A percentile compares a stretch with the other conserved stretches of the same genome.
Conservation (phyloP, 108 stramenopile species). For the Nannochloropsis granulata region DNA sequence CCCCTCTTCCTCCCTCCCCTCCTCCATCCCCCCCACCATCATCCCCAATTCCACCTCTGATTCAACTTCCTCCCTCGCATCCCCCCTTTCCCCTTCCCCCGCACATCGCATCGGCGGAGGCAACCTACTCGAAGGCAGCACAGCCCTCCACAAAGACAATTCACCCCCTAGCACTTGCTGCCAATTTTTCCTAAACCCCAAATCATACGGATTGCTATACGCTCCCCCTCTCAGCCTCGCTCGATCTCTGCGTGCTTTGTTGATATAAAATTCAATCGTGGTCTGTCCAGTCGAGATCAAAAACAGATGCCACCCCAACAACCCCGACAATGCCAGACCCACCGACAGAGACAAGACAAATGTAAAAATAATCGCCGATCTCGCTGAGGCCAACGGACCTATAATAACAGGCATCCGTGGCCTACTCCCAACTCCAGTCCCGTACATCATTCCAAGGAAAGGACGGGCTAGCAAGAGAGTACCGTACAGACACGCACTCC, state of each 20-base stretch:
- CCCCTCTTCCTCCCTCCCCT: background rate
- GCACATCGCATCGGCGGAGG: background rate
- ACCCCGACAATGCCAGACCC: slow-evolving; percentile 8
- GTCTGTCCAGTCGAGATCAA: slow-evolving; percentile 27
- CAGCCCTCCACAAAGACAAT: background rate
- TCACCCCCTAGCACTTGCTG: slow-evolving; percentile 14
- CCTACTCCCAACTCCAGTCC: background rate
- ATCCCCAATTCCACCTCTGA: background rate
- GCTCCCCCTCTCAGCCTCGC: slow-evolving; percentile 4
- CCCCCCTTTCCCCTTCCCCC: background rate
- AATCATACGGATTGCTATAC: slow-evolving; percentile 28
- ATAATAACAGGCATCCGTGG: background rate
- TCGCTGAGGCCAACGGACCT: background rate
- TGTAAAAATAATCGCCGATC: slow-evolving; percentile 11
- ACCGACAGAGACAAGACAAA: slow-evolving; percentile 27
- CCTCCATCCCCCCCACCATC: background rate
- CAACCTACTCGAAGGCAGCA: background rate
- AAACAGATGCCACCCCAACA: slow-evolving; percentile 31
- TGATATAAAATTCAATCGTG: slow-evolving; percentile 38
- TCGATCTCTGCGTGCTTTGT: slow-evolving; percentile 5
- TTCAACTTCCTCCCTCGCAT: background rate
- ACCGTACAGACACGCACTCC: slow-evolving; percentile 28
- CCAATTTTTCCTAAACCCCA: slow-evolving; percentile 30
- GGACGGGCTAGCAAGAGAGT: slow-evolving; percentile 1
- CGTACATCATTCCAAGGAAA: slow-evolving; percentile 1